These are phyloP conservation scores for Cercis canadensis DNA, from an alignment of 306 rosid genomes.

Conservation along the genomic window DNA sequence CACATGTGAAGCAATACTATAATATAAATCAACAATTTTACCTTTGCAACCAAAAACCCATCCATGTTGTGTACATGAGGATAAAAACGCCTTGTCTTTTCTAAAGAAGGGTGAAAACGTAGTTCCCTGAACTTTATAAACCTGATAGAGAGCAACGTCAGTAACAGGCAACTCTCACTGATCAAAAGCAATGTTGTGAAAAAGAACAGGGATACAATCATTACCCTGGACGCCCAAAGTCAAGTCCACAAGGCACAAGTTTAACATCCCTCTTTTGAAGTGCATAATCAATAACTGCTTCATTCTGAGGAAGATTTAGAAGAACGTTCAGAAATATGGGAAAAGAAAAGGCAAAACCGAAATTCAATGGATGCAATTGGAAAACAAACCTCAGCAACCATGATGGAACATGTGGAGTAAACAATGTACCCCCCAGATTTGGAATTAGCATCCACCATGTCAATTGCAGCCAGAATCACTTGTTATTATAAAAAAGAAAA, in stretches of 20 bases:
- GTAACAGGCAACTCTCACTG: conserved; percentile 13
- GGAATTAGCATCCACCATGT: conserved; percentile 95
- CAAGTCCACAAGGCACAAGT: conserved; percentile 94
- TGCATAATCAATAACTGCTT: conserved; percentile 91
- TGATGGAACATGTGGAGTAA: conserved; percentile 94
- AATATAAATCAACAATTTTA: conserved; percentile 26
- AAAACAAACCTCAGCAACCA: conserved; percentile 93
- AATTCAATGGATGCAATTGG: conserved; percentile 9
- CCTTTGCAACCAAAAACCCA: conserved; percentile 98
- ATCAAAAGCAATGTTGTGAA: conserved; percentile 4
- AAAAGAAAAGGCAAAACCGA: neutral
- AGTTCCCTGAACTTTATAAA: conserved; percentile 81
- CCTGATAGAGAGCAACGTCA: conserved; percentile 50
- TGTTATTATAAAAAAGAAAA: conserved; percentile 48
- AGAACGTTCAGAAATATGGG: neutral
- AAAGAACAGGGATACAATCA: conserved; percentile 6
- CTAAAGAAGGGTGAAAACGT: conserved; percentile 89
- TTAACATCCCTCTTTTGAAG: conserved; percentile 87
- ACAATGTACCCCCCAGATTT: conserved; percentile 94
- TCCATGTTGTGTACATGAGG: conserved; percentile 98
- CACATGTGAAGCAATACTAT: neutral
- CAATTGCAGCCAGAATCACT: conserved; percentile 91
- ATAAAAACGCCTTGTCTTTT: conserved; percentile 94
- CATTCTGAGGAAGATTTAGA: conserved; percentile 63
- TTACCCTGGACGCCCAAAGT: conserved; percentile 96